Percentiles rank a stretch among this genome's conserved stretches.
These are phyloP conservation scores for Mycosphaerelloides madeirae DNA, from an alignment of 2,329 filamentous ascomycete species.

Conservation along the genomic window DNA sequence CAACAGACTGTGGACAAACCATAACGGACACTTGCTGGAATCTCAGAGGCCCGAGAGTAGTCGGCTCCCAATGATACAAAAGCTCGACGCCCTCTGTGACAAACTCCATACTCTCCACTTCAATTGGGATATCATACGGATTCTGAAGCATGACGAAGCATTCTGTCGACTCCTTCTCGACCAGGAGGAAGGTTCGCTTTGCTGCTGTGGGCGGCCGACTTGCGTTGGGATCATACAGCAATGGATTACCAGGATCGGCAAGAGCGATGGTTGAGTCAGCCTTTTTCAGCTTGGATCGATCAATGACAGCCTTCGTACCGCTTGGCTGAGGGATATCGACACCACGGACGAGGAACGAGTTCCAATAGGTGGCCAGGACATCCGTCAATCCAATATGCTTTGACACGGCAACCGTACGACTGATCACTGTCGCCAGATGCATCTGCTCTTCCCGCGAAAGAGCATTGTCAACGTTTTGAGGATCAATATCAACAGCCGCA, in stretches of 20 bases:
- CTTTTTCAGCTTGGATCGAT: slow-evolving; percentile 18
- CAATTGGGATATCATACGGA: slow-evolving; percentile 86
- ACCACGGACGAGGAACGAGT: slow-evolving; percentile 83
- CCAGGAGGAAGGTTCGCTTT: slow-evolving; percentile 59
- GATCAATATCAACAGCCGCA: slow-evolving; percentile 24
- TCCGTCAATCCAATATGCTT: slow-evolving; percentile 66
- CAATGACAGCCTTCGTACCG: slow-evolving; percentile 17
- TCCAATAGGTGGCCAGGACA: slow-evolving; percentile 85
- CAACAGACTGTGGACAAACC: slow-evolving; percentile 63
- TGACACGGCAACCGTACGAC: slow-evolving; percentile 74
- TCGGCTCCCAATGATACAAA: slow-evolving; percentile 59
- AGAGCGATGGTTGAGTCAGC: slow-evolving; percentile 9
- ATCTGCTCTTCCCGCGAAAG: slow-evolving; percentile 69
- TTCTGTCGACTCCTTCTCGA: slow-evolving; percentile 70
- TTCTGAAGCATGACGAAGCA: slow-evolving; percentile 88
- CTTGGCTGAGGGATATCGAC: slow-evolving; percentile 59
- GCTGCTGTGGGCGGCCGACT: slow-evolving; percentile 57
- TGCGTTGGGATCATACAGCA: slow-evolving; percentile 91
- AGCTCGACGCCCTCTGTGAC: slow-evolving; percentile 71
- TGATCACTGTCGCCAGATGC: slow-evolving; percentile 77
- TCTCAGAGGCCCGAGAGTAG: slow-evolving; percentile 72
- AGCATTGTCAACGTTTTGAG: slow-evolving; percentile 4
- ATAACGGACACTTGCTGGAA: slow-evolving; percentile 71
- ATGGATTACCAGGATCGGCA: slow-evolving; percentile 58
- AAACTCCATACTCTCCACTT: slow-evolving; percentile 75